A percentile compares a stretch with the other conserved stretches of the same genome.
phyloP scores from a whole-genome alignment of 2,329 filamentous ascomycete genomes.

The Phialophora macrospora region DNA sequence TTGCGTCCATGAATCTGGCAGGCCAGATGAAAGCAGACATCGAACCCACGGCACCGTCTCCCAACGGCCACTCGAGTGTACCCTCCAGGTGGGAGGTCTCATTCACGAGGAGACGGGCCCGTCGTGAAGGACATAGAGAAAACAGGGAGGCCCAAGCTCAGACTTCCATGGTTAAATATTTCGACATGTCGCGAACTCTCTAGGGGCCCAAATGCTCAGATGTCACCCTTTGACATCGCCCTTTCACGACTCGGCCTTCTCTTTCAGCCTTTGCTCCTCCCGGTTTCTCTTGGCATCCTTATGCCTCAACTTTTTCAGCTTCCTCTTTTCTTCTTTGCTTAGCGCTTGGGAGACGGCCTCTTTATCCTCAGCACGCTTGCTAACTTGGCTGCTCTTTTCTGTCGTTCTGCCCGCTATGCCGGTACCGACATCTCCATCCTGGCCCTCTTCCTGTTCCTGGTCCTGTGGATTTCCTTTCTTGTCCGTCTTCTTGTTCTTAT shows the following conservation, averaged over 20 bases:
- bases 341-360: neutral
- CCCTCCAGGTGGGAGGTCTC: neutral
- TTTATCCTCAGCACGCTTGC: slow-evolving; percentile 1
- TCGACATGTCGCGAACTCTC: neutral
- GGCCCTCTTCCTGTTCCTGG: too few relatives aligned
- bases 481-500: slow-evolving; percentile 7
- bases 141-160: neutral
- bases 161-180: neutral
- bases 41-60: neutral
- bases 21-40: neutral
- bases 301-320: slow-evolving; percentile 29
- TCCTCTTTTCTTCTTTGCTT: slow-evolving; percentile 31
- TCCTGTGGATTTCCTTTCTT: neutral
- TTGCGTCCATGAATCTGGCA: neutral
- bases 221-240: neutral
- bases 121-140: neutral
- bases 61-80: neutral
- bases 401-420: neutral
- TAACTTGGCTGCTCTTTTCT: neutral
- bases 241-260: slow-evolving; percentile 1
- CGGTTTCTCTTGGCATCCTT: slow-evolving; percentile 21
- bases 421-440: neutral
- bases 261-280: slow-evolving; percentile 19
- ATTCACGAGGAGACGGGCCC: neutral
- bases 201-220: neutral